Percentiles rank a stretch among this genome's conserved stretches.
These are phyloP conservation scores for Claviceps maximensis DNA, from an alignment of 2,329 filamentous ascomycete genomes.

Conservation along the genomic window DNA sequence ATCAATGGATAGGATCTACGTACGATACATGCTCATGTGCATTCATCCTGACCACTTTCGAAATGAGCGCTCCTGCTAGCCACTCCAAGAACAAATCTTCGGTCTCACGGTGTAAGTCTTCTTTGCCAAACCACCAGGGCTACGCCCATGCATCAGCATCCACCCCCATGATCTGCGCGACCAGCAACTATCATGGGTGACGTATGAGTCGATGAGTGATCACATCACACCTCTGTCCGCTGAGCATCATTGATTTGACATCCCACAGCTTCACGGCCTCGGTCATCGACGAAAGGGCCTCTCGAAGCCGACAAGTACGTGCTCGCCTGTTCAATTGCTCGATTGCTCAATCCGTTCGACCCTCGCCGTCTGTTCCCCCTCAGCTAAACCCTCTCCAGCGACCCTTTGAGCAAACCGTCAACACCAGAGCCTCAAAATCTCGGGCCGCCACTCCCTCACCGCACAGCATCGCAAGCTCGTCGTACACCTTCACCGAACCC, in stretches of 20 bases:
- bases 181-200: no score
- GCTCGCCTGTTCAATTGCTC: neutral
- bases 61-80: neutral
- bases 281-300: constrained; percentile 7
- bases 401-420: constrained; percentile 4
- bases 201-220: no score
- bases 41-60: neutral
- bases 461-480: constrained; percentile 7
- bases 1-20: no score
- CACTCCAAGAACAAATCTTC: constrained; percentile 6
- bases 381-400: neutral
- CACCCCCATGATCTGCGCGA: neutral
- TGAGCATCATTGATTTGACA: neutral
- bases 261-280: constrained; percentile 7
- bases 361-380: neutral
- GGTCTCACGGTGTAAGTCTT: constrained; percentile 6
- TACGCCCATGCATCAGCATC: neutral
- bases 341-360: neutral
- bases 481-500: constrained; percentile 15
- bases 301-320: constrained; percentile 7
- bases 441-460: constrained; percentile 9
- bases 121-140: no score
- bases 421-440: constrained; percentile 5
- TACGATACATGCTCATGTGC: no score
- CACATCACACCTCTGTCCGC: no score